These are phyloP conservation scores for Sporothrix schenckii DNA, from an alignment of 2,329 filamentous ascomycete species.

Conservation along the genomic window DNA sequence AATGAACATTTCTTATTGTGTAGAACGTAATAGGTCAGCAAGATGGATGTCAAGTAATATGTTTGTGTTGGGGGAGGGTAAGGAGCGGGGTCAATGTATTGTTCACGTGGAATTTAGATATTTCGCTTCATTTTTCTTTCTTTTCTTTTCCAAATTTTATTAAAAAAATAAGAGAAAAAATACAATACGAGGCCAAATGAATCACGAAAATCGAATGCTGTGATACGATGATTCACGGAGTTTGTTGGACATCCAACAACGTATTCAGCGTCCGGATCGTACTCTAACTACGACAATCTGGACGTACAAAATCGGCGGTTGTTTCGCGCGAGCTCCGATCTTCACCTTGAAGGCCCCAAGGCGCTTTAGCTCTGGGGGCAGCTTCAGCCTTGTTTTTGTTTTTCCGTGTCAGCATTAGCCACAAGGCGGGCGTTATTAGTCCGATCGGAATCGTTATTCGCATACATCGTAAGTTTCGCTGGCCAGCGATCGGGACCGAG, in stretches of 20 bases:
- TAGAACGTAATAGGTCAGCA: too few species aligned
- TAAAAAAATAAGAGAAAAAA: neutral
- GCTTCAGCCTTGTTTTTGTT: neutral
- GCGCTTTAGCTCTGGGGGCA: neutral
- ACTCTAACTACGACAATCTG: too few species aligned
- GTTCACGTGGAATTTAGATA: neutral
- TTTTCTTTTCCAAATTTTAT: neutral
- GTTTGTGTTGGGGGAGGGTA: too few species aligned
- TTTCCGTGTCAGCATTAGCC: too few species aligned
- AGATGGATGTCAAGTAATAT: neutral
- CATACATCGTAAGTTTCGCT: too few species aligned
- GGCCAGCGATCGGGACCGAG: neutral
- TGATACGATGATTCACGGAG: too few species aligned
- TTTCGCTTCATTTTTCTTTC: neutral
- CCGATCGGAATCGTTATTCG: too few species aligned
- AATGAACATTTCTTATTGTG: too few species aligned
- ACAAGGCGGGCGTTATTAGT: neutral
- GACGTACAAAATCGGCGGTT: constrained; percentile 1
- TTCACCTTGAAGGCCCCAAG: too few species aligned
- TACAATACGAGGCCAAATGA: neutral
- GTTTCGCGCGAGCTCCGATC: constrained; percentile 17
- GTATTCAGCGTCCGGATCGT: neutral
- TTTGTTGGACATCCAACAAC: too few species aligned
- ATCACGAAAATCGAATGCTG: neutral
- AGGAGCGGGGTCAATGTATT: neutral